Conservation (phyloP, 768 basidiomycete genomes). For the Rhodotorula kratochvilovae region DNA sequence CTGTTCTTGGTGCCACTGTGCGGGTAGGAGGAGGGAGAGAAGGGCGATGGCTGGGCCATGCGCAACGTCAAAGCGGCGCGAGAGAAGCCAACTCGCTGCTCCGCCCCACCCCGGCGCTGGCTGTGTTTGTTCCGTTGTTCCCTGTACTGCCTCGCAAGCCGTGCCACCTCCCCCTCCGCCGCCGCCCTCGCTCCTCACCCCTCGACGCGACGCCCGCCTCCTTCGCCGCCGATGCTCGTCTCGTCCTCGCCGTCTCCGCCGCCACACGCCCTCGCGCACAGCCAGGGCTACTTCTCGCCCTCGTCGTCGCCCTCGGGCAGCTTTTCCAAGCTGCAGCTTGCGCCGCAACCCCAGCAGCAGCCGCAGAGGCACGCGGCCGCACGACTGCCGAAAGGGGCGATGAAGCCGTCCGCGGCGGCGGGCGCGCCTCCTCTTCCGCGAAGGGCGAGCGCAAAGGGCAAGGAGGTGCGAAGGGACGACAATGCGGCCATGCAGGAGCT, state of each 20-base stretch:
- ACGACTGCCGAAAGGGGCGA: neutral
- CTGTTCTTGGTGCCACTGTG: neutral
- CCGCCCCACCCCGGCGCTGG: too few relatives aligned
- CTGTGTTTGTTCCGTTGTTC: neutral
- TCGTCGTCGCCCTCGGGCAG: neutral
- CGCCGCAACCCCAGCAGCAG: neutral
- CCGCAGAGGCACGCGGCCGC: neutral
- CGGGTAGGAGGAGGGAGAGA: too few relatives aligned
- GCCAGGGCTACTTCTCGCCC: neutral
- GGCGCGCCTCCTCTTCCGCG: neutral
- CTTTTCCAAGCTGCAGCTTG: neutral
- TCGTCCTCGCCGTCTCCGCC: neutral
- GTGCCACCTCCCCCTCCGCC: too few relatives aligned
- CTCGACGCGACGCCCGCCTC: too few relatives aligned
- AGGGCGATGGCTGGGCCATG: too few relatives aligned
- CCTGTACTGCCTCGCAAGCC: too few relatives aligned
- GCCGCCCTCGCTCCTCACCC: neutral
- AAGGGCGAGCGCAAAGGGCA: neutral
- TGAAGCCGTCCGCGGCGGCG: too few relatives aligned
- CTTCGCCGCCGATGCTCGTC: neutral
- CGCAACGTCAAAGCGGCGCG: neutral
- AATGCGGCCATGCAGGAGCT: neutral
- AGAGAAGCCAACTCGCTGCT: neutral
- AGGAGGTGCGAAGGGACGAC: neutral
- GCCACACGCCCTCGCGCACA: neutral